Evolutionary conservation across 306 rosid genomes (phyloP), one percentile per base, ranked within the genome.

Genomic region (Adenanthera pavonina): DNA sequence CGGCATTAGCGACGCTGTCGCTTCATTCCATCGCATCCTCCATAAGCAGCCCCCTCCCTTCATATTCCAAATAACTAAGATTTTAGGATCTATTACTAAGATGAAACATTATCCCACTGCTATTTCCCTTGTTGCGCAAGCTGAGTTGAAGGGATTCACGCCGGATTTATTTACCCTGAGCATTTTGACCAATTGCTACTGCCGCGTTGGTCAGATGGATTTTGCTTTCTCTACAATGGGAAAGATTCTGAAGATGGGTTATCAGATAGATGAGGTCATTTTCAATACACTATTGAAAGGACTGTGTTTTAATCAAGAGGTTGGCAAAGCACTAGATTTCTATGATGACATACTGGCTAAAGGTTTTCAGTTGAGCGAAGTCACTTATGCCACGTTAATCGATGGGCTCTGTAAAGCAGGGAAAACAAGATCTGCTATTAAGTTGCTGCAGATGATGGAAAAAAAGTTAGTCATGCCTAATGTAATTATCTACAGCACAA

Each of bases 171-270:
- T 70, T 35, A 79, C 86, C 61, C 25, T 85, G 72, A 79, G 59
- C 64, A 79, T 86, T 16, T 36, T 83, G 86, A 70, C 79, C 33
- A 79, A 86, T 19, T 86, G 89, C 76, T 86, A 75, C 48, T 82
- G 86, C 62, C 77, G 75, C 51, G n/a, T 82, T 72, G 84, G 82
- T 79, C 79, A 65, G 17, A 75, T 82, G 76, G 76, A 56, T 69
- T 71, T 62, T 43, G 89, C 83, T 57, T 82, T 79, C 75, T 86
- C 89, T 41, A 11, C 70, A 16, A 30, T 82, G 16, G 77, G 82
- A 3, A 35, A 52, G 57, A 80, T 75, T 82, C 36, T 86, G 34
- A 86, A 75, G 76, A 43, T 30, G 74, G 89, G 84, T n/a, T 75
- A 44, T 75, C 82, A 47, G 40, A 82, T 78, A 9, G 34, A 73